These are phyloP conservation scores for Tripterygium wilfordii DNA, from an alignment of 177 flowering plant species.

Conservation along the genomic window DNA sequence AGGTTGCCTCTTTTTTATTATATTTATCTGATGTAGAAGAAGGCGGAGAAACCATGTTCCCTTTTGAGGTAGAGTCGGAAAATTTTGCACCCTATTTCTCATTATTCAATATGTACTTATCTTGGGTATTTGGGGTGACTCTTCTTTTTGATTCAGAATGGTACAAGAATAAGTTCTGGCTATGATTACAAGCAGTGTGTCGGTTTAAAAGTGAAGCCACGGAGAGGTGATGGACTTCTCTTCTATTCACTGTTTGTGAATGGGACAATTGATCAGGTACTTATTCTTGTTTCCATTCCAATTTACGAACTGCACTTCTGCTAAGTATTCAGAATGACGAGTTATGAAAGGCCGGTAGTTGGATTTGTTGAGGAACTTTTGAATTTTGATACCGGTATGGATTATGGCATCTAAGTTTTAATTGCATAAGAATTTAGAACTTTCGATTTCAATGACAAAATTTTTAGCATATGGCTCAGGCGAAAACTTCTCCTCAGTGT, in stretches of 20 bases:
- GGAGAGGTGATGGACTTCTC: slow-evolving; percentile 73
- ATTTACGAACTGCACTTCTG: too few species aligned
- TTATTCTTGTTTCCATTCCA: slow-evolving; percentile 3
- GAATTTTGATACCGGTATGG: too few species aligned
- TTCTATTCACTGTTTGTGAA: slow-evolving; percentile 73
- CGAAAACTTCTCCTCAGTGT: too few species aligned
- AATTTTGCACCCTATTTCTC: not conserved
- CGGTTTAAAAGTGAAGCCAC: slow-evolving; percentile 86
- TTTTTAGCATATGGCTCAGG: too few species aligned
- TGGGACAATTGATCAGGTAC: slow-evolving; percentile 80
- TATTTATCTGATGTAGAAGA: slow-evolving; percentile 85
- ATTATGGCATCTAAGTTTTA: too few species aligned
- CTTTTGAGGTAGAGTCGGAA: slow-evolving; percentile 60
- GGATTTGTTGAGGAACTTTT: too few species aligned
- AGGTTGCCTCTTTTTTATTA: slow-evolving; percentile 86
- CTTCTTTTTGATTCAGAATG: slow-evolving; percentile 44
- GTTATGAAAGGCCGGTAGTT: too few species aligned
- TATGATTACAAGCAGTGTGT: slow-evolving; percentile 43
- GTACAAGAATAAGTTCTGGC: slow-evolving; percentile 23
- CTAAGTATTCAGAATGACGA: too few species aligned
- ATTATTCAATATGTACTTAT: not conserved
- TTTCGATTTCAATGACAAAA: too few species aligned
- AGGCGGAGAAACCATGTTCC: slow-evolving; percentile 97
- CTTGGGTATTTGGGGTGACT: not conserved
- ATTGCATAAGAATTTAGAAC: too few species aligned